Conservation (phyloP, 192 early-diverging fungal species). For the Allomyces arbusculus region DNA sequence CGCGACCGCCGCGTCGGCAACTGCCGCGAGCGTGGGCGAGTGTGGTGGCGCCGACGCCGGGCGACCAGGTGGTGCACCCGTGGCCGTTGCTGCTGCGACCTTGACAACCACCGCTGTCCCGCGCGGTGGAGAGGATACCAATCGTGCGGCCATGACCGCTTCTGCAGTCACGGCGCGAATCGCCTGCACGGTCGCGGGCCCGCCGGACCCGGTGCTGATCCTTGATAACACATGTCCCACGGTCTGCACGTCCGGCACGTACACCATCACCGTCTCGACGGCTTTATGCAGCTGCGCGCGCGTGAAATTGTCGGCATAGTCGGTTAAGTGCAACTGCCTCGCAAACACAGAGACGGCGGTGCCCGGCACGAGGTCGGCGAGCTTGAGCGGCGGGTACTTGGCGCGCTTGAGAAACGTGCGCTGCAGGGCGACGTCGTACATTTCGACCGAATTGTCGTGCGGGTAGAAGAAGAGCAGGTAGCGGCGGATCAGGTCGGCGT, state of each 20-base stretch:
- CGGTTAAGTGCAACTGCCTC: slow-evolving; percentile 21
- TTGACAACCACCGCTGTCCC: background rate
- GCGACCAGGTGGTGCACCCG: background rate
- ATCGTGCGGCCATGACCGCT: background rate
- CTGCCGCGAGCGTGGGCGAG: background rate
- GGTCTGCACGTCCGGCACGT: background rate
- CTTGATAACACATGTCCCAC: background rate
- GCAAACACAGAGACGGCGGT: slow-evolving; percentile 26
- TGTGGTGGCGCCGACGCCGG: background rate
- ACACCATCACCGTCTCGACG: slow-evolving; percentile 10
- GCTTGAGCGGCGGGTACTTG: slow-evolving; percentile 11
- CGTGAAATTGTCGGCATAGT: slow-evolving; percentile 34
- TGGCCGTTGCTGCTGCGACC: background rate
- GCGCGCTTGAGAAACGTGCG: slow-evolving; percentile 32
- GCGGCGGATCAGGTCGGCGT: slow-evolving; percentile 24
- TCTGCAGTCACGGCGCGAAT: background rate
- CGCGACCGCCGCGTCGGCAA: background rate
- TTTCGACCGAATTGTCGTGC: slow-evolving; percentile 28
- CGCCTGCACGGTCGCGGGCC: background rate
- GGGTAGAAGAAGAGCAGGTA: slow-evolving; percentile 39
- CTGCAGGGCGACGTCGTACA: slow-evolving; percentile 35
- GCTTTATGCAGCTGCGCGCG: slow-evolving; percentile 9
- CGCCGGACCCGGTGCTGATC: background rate
- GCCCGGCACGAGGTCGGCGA: slow-evolving; percentile 28
- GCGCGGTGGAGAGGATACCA: background rate